phyloP scores from a whole-genome alignment of 768 basidiomycete genomes.

The Pulveroboletus ravenelii region DNA sequence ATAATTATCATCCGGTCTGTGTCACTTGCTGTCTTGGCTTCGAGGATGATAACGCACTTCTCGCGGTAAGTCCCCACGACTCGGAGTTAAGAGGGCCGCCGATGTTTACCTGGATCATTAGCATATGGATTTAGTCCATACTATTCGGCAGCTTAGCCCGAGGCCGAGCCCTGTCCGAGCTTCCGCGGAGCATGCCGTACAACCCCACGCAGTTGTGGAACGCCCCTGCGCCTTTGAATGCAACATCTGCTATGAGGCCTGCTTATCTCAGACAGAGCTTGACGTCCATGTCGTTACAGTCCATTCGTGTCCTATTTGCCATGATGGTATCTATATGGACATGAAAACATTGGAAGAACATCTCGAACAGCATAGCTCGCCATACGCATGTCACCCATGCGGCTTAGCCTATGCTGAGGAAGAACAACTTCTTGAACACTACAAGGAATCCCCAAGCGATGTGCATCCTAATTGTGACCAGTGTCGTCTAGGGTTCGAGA shows the following conservation, averaged over 20 bases:
- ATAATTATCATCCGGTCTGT: slow-evolving; percentile 37
- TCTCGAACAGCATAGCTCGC: slow-evolving; percentile 26
- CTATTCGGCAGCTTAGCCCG: slow-evolving; percentile 8
- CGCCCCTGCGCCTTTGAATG: slow-evolving; percentile 13
- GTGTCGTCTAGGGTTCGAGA: slow-evolving; percentile 35
- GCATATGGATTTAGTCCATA: slow-evolving; percentile 17
- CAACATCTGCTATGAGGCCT: slow-evolving; percentile 22
- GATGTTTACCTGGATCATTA: slow-evolving; percentile 12
- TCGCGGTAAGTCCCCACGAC: slow-evolving; percentile 23
- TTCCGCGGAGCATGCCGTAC: slow-evolving; percentile 7
- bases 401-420: slow-evolving; percentile 26
- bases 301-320: slow-evolving; percentile 31
- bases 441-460: slow-evolving; percentile 31
- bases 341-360: slow-evolving; percentile 23
- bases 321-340: slow-evolving; percentile 30
- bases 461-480: slow-evolving; percentile 35
- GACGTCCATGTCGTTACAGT: slow-evolving; percentile 27
- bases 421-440: slow-evolving; percentile 38
- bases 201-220: neutral
- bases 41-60: slow-evolving; percentile 29
- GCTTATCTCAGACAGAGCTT: slow-evolving; percentile 22
- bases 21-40: slow-evolving; percentile 31
- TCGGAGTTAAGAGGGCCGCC: slow-evolving; percentile 3
- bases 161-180: slow-evolving; percentile 8
- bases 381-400: slow-evolving; percentile 24